These are phyloP conservation scores for Aspergillus fumigatiaffinis DNA, from an alignment of 2,329 filamentous ascomycete genomes.

Conservation along the genomic window DNA sequence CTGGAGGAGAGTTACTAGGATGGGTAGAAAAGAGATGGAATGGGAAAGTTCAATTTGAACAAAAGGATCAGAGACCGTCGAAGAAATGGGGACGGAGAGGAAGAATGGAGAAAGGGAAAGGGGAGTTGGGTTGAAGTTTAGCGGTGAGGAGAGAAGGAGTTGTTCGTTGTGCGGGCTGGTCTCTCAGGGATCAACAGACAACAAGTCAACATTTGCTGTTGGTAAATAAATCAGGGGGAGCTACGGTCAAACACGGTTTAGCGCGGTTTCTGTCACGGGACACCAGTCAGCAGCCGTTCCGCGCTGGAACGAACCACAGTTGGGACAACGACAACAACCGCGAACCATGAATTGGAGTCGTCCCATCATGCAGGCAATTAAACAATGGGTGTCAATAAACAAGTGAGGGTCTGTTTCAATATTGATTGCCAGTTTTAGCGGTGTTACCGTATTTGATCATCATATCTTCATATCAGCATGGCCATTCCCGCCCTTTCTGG, in stretches of 20 bases:
- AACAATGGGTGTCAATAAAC: not conserved
- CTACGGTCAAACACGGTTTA: not conserved
- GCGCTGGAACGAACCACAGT: slow-evolving; percentile 26
- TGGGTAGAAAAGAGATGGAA: not conserved
- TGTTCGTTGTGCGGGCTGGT: slow-evolving; percentile 4
- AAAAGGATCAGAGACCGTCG: slow-evolving; percentile 16
- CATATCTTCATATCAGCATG: not conserved
- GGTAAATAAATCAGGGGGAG: not conserved
- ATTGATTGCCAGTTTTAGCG: not conserved
- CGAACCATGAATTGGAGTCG: slow-evolving; percentile 1
- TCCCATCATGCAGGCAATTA: not conserved
- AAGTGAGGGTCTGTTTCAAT: not conserved
- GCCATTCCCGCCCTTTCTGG: not conserved
- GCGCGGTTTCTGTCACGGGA: slow-evolving; percentile 3
- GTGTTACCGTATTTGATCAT: not conserved
- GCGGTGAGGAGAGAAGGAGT: not conserved
- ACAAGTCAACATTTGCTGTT: not conserved
- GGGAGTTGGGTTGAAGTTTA: not conserved
- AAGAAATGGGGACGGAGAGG: slow-evolving; percentile 22
- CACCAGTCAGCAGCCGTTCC: slow-evolving; percentile 5
- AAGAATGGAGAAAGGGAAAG: slow-evolving; percentile 2
- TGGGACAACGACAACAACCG: slow-evolving; percentile 1
- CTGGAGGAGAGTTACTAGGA: slow-evolving; percentile 5
- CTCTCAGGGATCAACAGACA: slow-evolving; percentile 8
- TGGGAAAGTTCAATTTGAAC: slow-evolving; percentile 2